Evolutionary conservation across 805 yeast species (phyloP).

Genomic region (Vanderwaltozyma polyspora): DNA sequence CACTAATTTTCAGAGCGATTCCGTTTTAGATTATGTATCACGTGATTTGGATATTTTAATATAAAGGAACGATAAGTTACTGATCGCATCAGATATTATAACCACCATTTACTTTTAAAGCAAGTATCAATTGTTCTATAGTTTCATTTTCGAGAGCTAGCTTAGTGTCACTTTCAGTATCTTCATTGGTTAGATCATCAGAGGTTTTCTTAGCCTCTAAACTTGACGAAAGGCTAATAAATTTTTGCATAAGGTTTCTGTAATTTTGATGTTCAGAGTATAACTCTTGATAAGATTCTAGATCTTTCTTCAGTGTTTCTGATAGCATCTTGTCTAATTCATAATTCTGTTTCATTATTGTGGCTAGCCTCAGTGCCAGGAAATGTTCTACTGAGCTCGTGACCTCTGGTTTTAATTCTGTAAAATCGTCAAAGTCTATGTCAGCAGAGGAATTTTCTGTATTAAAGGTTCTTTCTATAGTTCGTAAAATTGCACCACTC

Average conservation of each 20-base stretch:
- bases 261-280: slow-evolving; percentile 1
- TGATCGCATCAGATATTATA: too few relatives aligned
- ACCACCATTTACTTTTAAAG: slow-evolving; percentile 14
- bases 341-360: slow-evolving; percentile 11
- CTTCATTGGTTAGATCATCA: not conserved
- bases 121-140: slow-evolving; percentile 11
- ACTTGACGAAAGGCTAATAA: not conserved
- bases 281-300: not conserved
- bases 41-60: too few relatives aligned
- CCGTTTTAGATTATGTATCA: too few relatives aligned
- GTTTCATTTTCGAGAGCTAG: slow-evolving; percentile 8
- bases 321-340: slow-evolving; percentile 9
- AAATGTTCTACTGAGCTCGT: slow-evolving; percentile 7
- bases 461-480: slow-evolving; percentile 7
- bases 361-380: slow-evolving; percentile 8
- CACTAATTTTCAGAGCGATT: not conserved
- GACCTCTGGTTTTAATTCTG: not conserved
- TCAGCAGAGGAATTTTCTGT: not conserved
- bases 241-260: not conserved
- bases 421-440: not conserved
- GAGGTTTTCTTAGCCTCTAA: slow-evolving; percentile 1
- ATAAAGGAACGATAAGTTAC: too few relatives aligned
- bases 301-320: slow-evolving; percentile 4
- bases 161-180: not conserved
- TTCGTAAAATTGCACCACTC: slow-evolving; percentile 12